These are phyloP conservation scores for Pythium plurisporium DNA, from an alignment of 352 stramenopile genomes.

Conservation along the genomic window DNA sequence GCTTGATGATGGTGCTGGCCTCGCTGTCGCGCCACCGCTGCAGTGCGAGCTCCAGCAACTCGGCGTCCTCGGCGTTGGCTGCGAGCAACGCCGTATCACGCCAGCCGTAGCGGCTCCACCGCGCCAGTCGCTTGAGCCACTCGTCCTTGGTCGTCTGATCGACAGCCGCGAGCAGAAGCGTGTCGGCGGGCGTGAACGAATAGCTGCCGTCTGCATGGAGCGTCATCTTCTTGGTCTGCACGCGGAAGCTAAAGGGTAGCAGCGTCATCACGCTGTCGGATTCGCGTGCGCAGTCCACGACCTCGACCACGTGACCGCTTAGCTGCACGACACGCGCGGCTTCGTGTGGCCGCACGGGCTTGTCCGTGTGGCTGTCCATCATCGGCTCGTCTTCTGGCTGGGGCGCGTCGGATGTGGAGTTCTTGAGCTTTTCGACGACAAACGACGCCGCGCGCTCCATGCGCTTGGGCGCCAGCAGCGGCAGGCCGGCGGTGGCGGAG, in stretches of 20 bases:
- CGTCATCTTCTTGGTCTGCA: slow-evolving; percentile 40
- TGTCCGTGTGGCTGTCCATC: no score
- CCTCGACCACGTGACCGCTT: slow-evolving; percentile 55
- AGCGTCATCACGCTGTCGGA: slow-evolving; percentile 13
- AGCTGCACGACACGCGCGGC: slow-evolving; percentile 46
- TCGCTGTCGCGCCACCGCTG: slow-evolving; percentile 32
- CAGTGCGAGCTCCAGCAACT: slow-evolving; percentile 33
- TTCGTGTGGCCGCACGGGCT: slow-evolving; percentile 7
- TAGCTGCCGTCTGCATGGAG: slow-evolving; percentile 32
- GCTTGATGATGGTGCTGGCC: slow-evolving; percentile 10
- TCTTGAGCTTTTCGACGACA: slow-evolving; percentile 12
- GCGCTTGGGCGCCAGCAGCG: slow-evolving; percentile 37
- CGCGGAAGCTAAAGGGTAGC: slow-evolving; percentile 56
- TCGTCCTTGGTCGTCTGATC: slow-evolving; percentile 41
- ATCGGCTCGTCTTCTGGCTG: slow-evolving; percentile 29
- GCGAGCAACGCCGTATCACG: slow-evolving; percentile 42
- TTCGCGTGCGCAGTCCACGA: slow-evolving; percentile 41
- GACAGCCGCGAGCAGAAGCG: slow-evolving; percentile 44
- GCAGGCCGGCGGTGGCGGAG: slow-evolving; percentile 24
- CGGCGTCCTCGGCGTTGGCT: slow-evolving; percentile 32
- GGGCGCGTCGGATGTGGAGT: slow-evolving; percentile 13
- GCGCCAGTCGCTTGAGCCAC: slow-evolving; percentile 62
- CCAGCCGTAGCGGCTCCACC: slow-evolving; percentile 73
- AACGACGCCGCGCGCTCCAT: slow-evolving; percentile 25
- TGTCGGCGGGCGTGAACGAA: slow-evolving; percentile 36